Conservation (phyloP, 2,329 filamentous ascomycete species). For the Cladosporium cucumerinum region DNA sequence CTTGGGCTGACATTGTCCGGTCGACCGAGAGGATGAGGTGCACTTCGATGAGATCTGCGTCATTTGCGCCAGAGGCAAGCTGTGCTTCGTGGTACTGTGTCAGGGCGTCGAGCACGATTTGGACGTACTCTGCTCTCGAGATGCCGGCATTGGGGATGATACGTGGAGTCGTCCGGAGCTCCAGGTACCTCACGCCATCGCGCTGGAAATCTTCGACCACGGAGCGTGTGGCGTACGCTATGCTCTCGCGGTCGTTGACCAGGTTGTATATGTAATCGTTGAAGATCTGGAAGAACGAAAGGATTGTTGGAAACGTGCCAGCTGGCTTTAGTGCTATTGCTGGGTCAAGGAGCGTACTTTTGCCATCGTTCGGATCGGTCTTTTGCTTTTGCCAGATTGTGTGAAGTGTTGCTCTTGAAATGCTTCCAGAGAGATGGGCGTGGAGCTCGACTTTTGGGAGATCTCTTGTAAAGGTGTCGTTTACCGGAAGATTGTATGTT, state of each 20-base stretch:
- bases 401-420: conserved; percentile 68
- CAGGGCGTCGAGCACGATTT: conserved; percentile 64
- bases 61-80: conserved; percentile 19
- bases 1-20: conserved; percentile 56
- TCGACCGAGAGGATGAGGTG: conserved; percentile 73
- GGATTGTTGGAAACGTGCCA: conserved; percentile 36
- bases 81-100: not conserved
- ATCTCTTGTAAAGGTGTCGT: conserved; percentile 31
- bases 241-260: conserved; percentile 53
- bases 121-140: conserved; percentile 62
- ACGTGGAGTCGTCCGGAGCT: conserved; percentile 76
- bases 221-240: conserved; percentile 60
- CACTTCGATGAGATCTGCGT: conserved; percentile 49
- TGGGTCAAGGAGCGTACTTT: conserved; percentile 53
- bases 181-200: conserved; percentile 74
- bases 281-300: conserved; percentile 74
- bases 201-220: conserved; percentile 64
- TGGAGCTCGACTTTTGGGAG: conserved; percentile 61
- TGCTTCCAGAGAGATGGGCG: conserved; percentile 76
- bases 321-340: conserved; percentile 63
- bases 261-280: conserved; percentile 76
- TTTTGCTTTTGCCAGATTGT: conserved; percentile 65
- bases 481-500: not conserved
- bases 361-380: conserved; percentile 53
- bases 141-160: conserved; percentile 53